Base-by-base conservation (phyloP, 1,139 yeast species). In the Geotrichum aggregatum region DNA sequence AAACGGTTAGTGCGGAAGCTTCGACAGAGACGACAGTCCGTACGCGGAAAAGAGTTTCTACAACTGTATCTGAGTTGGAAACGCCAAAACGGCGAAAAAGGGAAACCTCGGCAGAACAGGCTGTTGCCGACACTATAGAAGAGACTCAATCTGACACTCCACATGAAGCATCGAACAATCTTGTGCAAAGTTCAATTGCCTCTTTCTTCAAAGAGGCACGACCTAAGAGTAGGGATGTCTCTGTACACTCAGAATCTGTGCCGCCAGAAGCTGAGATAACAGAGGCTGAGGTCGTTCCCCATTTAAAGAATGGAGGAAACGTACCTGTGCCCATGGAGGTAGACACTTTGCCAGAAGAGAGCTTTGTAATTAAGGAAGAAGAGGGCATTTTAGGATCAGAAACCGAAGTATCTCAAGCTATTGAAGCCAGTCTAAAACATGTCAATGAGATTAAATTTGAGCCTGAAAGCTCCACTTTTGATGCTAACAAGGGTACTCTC, bases 351-450 rank as follows among this genome's bases (percentile, higher is more conserved):
- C 28, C 28, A 5, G 28, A 24, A 24, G 28, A 24, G 8, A n/a
- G n/a, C n/a, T n/a, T n/a, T n/a, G n/a, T n/a, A n/a, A n/a, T n/a
- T n/a, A n/a, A 24, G 8, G 28, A 24, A 18, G 8, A 18, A 4
- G 34, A 18, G 13, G 44, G 39, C n/a, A 26, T 35, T 5, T 13
- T 46, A n/a, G 39, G 28, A 5, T 38, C 43, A 11, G 49, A 46
- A 19, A 18, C 38, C 1, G 33, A 46, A 19, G 39, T 46, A 2
- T 39, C 49, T n/a, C 18, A 46, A 36, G 49, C 49, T 4, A 46
- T 46, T 18, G 38, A 46, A 21, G 44, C 43, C 13, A 44, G 39
- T 21, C 16, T 31, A 8, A 19, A 46, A n/a, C 38, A 38, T 13
- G 10, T 10, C 28, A 26, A 39, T 2, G 41, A 4, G 6, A 34